These are phyloP conservation scores for Colletotrichum sp. DNA, from an alignment of 2,329 filamentous ascomycete species.

Conservation along the genomic window DNA sequence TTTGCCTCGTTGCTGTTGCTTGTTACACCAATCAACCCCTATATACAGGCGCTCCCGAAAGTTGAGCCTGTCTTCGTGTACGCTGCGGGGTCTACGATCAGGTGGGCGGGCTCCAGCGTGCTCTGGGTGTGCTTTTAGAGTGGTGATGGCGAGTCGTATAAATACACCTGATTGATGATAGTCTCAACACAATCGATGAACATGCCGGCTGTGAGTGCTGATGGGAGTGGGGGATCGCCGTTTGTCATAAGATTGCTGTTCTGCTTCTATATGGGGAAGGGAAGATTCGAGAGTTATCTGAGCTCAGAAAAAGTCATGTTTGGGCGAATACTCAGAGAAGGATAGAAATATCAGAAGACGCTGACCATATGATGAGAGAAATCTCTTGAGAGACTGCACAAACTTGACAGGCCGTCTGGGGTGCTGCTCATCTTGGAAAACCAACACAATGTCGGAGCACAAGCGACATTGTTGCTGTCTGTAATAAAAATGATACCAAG, in stretches of 20 bases:
- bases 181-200: background rate
- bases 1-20: background rate
- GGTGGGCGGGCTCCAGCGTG: background rate
- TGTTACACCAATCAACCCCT: background rate
- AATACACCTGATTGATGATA: background rate
- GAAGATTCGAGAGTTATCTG: background rate
- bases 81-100: background rate
- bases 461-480: background rate
- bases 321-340: background rate
- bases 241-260: background rate
- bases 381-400: background rate
- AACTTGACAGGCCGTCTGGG: background rate
- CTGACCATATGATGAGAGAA: background rate
- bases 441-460: background rate
- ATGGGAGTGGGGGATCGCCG: background rate
- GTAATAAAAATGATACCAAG: background rate
- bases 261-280: background rate
- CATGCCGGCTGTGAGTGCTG: too few relatives aligned
- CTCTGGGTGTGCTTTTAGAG: background rate
- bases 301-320: background rate
- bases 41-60: accelerated
- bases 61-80: background rate
- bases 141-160: background rate
- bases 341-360: background rate
- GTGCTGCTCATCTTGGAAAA: background rate